Conservation (phyloP, 1,139 yeast genomes). For the Scheffersomyces segobiensis region DNA sequence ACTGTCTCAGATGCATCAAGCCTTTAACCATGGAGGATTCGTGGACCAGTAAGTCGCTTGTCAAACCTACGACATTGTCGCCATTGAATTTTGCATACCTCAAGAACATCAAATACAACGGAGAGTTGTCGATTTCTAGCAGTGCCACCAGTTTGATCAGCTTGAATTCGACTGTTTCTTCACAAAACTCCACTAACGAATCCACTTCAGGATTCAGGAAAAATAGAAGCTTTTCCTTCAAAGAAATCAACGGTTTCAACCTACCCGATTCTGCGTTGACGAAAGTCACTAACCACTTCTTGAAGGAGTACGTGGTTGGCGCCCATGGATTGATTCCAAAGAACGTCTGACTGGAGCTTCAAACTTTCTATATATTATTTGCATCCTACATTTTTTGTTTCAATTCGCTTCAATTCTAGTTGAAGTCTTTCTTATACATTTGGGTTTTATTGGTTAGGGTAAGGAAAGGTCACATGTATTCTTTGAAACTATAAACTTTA, state of each 20-base stretch:
- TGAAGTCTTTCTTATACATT: neutral
- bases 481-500: neutral
- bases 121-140: constrained; percentile 7
- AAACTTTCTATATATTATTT: neutral
- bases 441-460: neutral
- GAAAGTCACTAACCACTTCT: constrained; percentile 37
- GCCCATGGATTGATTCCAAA: constrained; percentile 44
- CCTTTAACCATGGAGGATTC: constrained; percentile 53
- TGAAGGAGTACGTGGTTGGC: constrained; percentile 44
- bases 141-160: constrained; percentile 21
- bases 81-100: constrained; percentile 29
- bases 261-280: constrained; percentile 33
- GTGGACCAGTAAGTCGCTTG: constrained; percentile 53
- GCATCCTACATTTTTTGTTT: constrained; percentile 2
- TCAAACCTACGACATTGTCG: constrained; percentile 43
- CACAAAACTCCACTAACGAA: constrained; percentile 4
- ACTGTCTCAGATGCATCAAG: constrained; percentile 59
- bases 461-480: neutral
- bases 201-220: constrained; percentile 12
- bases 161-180: constrained; percentile 11
- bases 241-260: constrained; percentile 16
- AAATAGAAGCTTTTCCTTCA: constrained; percentile 14
- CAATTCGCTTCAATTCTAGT: neutral
- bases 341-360: constrained; percentile 11
- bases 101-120: constrained; percentile 20